Conservation (phyloP, 2,329 filamentous ascomycete genomes). For the Akanthomyces muscarius region DNA sequence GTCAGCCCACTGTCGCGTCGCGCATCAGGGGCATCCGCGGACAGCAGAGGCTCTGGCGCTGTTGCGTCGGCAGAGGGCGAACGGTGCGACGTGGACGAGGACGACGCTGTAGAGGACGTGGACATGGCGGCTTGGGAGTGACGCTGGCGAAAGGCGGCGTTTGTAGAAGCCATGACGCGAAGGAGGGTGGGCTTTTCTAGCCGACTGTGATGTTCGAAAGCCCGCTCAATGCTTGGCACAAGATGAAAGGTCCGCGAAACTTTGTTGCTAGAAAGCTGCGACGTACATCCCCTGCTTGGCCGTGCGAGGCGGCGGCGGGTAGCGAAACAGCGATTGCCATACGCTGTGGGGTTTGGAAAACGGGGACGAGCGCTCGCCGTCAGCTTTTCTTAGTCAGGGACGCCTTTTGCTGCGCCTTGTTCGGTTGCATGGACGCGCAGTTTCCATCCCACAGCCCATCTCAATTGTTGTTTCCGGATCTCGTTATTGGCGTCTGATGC, state of each 20-base stretch:
- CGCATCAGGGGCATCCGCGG: not conserved
- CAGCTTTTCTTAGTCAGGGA: conserved; percentile 5
- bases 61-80: not conserved
- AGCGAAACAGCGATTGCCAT: too few relatives aligned
- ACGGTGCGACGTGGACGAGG: not conserved
- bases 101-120: not conserved
- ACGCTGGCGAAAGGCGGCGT: conserved; percentile 10
- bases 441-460: not conserved
- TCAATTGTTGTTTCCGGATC: not conserved
- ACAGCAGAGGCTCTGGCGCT: not conserved
- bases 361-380: not conserved
- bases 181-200: too few relatives aligned
- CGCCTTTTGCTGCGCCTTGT: conserved; percentile 12
- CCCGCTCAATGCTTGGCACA: not conserved
- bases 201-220: not conserved
- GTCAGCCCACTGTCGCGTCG: not conserved
- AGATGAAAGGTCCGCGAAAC: not conserved
- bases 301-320: too few relatives aligned
- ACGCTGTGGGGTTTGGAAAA: not conserved
- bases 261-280: not conserved
- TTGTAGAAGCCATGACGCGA: conserved; percentile 3
- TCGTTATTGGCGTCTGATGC: not conserved
- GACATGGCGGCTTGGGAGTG: conserved; percentile 12
- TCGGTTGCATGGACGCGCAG: not conserved
- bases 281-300: not conserved